Conservation (phyloP, 2,329 filamentous ascomycete species). For the Microthyrium microscopicum region DNA sequence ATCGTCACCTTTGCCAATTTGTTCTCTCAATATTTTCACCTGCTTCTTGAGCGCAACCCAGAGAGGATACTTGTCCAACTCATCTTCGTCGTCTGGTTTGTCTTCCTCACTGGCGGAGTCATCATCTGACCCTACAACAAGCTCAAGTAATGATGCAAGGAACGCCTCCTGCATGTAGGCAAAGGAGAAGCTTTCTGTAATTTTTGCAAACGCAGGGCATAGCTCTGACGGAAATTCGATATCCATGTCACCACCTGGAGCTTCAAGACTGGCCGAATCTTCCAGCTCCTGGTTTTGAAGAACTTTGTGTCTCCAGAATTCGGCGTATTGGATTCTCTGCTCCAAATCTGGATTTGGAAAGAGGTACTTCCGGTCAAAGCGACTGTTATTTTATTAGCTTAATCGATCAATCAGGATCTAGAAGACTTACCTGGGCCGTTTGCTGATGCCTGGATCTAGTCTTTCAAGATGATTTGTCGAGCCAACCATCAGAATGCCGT, state of each 20-base stretch:
- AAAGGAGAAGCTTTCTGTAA: slow-evolving; percentile 28
- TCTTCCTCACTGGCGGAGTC: background rate
- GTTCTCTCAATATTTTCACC: slow-evolving; percentile 24
- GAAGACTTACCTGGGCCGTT: too few relatives aligned
- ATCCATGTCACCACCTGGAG: slow-evolving; percentile 12
- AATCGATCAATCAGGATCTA: too few relatives aligned
- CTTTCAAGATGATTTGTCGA: slow-evolving; percentile 49
- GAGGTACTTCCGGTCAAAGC: slow-evolving; percentile 32
- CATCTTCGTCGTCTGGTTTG: slow-evolving; percentile 9
- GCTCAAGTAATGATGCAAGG: slow-evolving; percentile 21
- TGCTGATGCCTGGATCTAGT: slow-evolving; percentile 45
- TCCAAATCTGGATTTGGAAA: slow-evolving; percentile 24
- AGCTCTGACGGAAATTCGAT: slow-evolving; percentile 26
- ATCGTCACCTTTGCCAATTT: slow-evolving; percentile 18
- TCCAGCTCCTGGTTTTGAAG: background rate
- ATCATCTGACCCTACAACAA: slow-evolving; percentile 12
- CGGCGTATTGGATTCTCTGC: slow-evolving; percentile 24
- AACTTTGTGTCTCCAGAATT: slow-evolving; percentile 28
- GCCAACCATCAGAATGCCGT: slow-evolving; percentile 54
- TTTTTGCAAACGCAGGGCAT: slow-evolving; percentile 22
- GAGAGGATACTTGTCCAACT: slow-evolving; percentile 21
- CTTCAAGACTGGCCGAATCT: too few relatives aligned
- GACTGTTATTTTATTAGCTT: too few relatives aligned
- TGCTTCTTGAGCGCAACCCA: slow-evolving; percentile 27
- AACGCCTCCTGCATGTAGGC: slow-evolving; percentile 30